phyloP scores from a whole-genome alignment of 805 yeast species.

The Starmerella vitae region DNA sequence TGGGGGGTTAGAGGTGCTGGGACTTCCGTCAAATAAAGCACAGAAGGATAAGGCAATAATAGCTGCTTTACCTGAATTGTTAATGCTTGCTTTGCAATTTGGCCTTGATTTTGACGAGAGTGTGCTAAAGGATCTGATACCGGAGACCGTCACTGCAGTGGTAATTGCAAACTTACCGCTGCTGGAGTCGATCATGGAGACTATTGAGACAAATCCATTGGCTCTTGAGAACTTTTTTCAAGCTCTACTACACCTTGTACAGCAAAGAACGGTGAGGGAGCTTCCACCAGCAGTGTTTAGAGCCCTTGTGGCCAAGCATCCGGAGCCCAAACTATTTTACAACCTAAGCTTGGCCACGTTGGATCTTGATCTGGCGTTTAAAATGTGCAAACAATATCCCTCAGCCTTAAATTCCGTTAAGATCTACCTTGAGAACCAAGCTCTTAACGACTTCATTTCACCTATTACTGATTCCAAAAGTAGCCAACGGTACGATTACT shows the following conservation, averaged over 20 bases:
- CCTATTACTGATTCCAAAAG: slow-evolving; percentile 16
- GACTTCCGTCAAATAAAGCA: slow-evolving; percentile 38
- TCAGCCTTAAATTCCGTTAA: slow-evolving; percentile 43
- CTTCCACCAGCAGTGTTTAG: slow-evolving; percentile 55
- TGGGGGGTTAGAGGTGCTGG: slow-evolving; percentile 39
- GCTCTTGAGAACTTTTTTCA: slow-evolving; percentile 36
- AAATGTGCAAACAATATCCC: slow-evolving; percentile 40
- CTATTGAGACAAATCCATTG: slow-evolving; percentile 26
- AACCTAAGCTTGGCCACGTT: slow-evolving; percentile 50
- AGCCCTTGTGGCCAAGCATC: slow-evolving; percentile 42
- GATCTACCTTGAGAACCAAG: slow-evolving; percentile 56
- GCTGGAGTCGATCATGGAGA: slow-evolving; percentile 36
- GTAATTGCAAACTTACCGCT: slow-evolving; percentile 24
- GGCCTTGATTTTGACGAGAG: slow-evolving; percentile 29
- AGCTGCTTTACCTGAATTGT: slow-evolving; percentile 43
- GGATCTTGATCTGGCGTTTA: slow-evolving; percentile 65
- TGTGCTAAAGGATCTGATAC: slow-evolving; percentile 24
- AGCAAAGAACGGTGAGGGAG: slow-evolving; percentile 33
- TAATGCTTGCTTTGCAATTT: slow-evolving; percentile 39
- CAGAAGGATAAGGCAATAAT: slow-evolving; percentile 38
- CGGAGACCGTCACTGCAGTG: slow-evolving; percentile 33
- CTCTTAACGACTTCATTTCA: slow-evolving; percentile 52
- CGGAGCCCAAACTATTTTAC: slow-evolving; percentile 54
- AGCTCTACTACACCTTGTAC: slow-evolving; percentile 39
- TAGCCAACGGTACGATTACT: slow-evolving; percentile 36